Percentiles rank a stretch among this genome's conserved stretches.
These are phyloP conservation scores for Fusarium chlamydosporum DNA, from an alignment of 2,329 filamentous ascomycete species.

Conservation along the genomic window DNA sequence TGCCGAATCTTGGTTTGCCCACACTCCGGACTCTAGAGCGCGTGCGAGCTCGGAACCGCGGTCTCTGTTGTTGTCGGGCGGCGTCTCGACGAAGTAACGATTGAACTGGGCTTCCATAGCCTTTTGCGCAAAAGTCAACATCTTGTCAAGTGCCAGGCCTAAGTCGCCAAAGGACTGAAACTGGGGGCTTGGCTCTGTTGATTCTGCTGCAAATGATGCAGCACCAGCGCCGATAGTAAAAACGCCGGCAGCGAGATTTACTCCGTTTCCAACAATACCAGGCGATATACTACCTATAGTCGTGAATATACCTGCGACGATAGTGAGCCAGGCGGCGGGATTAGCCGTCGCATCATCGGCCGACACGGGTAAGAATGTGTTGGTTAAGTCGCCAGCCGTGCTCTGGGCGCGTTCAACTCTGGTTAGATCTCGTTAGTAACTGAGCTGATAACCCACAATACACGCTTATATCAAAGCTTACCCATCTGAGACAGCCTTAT, in stretches of 20 bases:
- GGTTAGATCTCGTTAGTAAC: not conserved
- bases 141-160: not conserved
- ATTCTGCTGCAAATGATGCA: constrained; percentile 1
- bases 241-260: not conserved
- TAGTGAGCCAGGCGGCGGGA: constrained; percentile 8
- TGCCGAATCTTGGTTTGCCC: constrained; percentile 6
- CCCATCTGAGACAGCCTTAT: not conserved
- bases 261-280: not conserved
- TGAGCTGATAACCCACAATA: too few relatives aligned
- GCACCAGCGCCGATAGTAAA: constrained; percentile 9
- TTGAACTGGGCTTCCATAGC: not conserved
- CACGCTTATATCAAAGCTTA: too few relatives aligned
- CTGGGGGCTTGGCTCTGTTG: not conserved
- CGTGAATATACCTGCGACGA: constrained; percentile 5
- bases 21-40: not conserved
- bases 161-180: not conserved
- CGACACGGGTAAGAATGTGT: not conserved
- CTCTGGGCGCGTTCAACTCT: not conserved
- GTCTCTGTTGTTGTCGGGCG: constrained; percentile 5
- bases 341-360: not conserved
- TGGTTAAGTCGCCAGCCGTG: not conserved
- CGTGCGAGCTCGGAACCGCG: not conserved
- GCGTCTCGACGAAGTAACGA: constrained; percentile 3
- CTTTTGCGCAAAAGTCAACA: not conserved
- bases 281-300: not conserved